Conservation (phyloP, 805 yeast species). For the Yarrowia divulgata region DNA sequence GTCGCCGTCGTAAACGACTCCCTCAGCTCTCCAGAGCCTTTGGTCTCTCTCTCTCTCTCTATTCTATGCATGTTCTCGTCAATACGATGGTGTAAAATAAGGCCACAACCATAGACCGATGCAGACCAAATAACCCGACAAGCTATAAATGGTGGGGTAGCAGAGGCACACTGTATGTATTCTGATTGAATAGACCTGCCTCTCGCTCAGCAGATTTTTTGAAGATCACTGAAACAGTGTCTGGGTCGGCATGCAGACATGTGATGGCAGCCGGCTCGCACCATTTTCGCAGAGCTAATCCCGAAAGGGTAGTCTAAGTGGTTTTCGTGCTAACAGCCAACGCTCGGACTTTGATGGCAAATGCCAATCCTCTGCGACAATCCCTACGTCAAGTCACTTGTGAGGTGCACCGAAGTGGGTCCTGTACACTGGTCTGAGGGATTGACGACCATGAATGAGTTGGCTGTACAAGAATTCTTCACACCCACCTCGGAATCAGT, state of each 20-base stretch:
- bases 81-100: background rate
- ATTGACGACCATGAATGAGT: too few species aligned
- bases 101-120: too few species aligned
- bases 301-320: conserved; percentile 16
- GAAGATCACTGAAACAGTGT: conserved; percentile 3
- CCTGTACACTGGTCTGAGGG: too few species aligned
- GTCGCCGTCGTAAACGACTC: background rate
- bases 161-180: too few species aligned
- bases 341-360: conserved; percentile 15
- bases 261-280: conserved; percentile 29
- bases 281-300: conserved; percentile 2
- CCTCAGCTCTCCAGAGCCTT: background rate
- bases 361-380: background rate
- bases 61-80: background rate
- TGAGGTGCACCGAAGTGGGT: background rate
- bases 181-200: background rate
- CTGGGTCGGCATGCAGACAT: conserved; percentile 11
- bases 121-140: too few species aligned
- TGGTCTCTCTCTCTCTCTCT: background rate
- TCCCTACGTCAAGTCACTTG: background rate
- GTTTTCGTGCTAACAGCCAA: background rate
- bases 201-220: background rate
- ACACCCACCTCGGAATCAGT: too few species aligned
- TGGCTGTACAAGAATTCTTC: too few species aligned
- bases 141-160: background rate